These are phyloP conservation scores for Cymbopogon citratus DNA, from an alignment of 176 grass and related monocot genomes.

Conservation along the genomic window DNA sequence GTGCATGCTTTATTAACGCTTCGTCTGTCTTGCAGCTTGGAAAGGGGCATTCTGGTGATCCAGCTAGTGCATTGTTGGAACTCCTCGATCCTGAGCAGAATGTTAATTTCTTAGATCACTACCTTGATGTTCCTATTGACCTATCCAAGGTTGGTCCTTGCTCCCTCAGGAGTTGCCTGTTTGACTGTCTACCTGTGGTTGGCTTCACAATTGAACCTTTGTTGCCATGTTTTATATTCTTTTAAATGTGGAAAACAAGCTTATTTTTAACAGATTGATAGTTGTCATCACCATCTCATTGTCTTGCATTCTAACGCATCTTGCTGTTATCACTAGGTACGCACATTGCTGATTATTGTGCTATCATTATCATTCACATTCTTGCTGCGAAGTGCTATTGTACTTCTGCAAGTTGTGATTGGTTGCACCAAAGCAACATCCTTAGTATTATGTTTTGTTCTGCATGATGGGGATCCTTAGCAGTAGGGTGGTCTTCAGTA, in stretches of 20 bases:
- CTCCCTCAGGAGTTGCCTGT: background rate
- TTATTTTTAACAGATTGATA: background rate
- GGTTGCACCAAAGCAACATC: background rate
- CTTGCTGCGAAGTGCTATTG: background rate
- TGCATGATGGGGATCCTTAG: background rate
- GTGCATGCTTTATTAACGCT: conserved; percentile 1
- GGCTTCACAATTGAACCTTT: conserved; percentile 2
- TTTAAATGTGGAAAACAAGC: background rate
- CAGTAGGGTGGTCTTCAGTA: background rate
- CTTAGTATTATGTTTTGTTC: background rate
- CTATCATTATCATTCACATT: conserved; percentile 1
- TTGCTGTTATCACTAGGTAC: background rate
- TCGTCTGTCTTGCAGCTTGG: conserved; percentile 63
- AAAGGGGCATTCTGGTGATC: conserved; percentile 93
- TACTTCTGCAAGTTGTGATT: conserved; percentile 11
- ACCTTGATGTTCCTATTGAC: conserved; percentile 99
- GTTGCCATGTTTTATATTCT: background rate
- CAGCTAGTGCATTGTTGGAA: conserved; percentile 94
- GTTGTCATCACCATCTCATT: background rate
- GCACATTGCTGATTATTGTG: background rate
- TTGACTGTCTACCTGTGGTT: conserved; percentile 6
- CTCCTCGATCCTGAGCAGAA: conserved; percentile 99
- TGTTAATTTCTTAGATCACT: conserved; percentile 98
- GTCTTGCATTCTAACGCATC: conserved; percentile 4
- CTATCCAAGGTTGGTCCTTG: conserved; percentile 75